Evolutionary conservation across 306 rosid species (phyloP), one percentile per base, ranked within the genome.

Genomic region (Acacia confusa): DNA sequence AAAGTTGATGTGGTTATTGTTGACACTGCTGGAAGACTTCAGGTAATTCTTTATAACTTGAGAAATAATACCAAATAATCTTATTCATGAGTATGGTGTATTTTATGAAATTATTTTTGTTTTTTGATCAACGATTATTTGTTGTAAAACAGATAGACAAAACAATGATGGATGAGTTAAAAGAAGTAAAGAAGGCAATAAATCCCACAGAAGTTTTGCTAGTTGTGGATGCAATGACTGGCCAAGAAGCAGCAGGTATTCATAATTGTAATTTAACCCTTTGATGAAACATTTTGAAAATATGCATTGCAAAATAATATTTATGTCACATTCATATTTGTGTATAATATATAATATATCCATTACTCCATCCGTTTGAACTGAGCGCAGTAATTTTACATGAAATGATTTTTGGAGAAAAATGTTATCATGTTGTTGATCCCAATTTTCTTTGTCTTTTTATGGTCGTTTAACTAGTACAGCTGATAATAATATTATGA

Each of bases 181-280:
- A 92, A 92, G 96, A 95, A 78, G 99, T 95, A 75, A 95, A 93
- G 82, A 78, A 80, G 80, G 88, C 40, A 70, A 63, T 93, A 88
- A 92, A 91, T 84, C 98, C 99, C 47, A 93, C 94, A 0, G 99
- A 95, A 86, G 94, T 92, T 81, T 89, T 95, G 85, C 90, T 95
- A 69, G 99, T 95, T 82, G 99, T 95, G 81, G 99, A 95, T 95
- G 99, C 99, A 72, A 95, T 95, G 99, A 95, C 99, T 70, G 99
- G 99, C 74, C 99, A 95, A 87, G 98, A 95, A 89, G 99, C 99
- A 61, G 99, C 99, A 77, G 99, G 99, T 95, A 83, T 55, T 78
- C 76, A 47, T 72, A 52, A 74, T 60, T 82, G 67, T 50, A 64
- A 27, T 50, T 88, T 45, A 45, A 80, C 47, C 71, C 53, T 40